phyloP scores from a whole-genome alignment of 2,329 filamentous ascomycete genomes.

The Akanthomyces muscarius region DNA sequence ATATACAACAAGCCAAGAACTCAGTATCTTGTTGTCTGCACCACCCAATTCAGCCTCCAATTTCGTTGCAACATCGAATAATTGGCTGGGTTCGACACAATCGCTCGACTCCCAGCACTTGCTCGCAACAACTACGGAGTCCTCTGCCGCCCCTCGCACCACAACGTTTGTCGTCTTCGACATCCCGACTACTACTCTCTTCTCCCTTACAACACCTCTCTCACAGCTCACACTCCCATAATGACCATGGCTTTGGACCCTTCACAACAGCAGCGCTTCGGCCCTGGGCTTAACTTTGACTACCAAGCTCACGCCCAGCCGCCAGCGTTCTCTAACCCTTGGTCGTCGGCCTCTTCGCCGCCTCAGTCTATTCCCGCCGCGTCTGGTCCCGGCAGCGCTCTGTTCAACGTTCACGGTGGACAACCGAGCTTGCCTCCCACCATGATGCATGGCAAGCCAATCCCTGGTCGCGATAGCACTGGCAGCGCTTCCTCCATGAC shows the following conservation, averaged over 20 bases:
- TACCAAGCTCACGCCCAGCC: conserved; percentile 52
- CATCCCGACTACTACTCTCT: conserved; percentile 19
- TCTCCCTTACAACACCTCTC: neutral
- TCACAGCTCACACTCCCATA: conserved; percentile 33
- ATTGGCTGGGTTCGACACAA: conserved; percentile 1
- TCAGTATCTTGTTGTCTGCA: neutral
- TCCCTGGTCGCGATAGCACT: conserved; percentile 52
- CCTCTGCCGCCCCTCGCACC: neutral
- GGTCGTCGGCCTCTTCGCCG: conserved; percentile 58
- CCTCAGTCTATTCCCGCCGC: conserved; percentile 43
- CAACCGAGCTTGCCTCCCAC: conserved; percentile 48
- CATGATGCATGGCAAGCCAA: conserved; percentile 44
- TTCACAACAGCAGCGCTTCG: conserved; percentile 80
- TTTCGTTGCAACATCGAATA: neutral
- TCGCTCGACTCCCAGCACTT: neutral
- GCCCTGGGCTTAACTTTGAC: conserved; percentile 71
- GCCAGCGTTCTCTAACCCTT: conserved; percentile 87
- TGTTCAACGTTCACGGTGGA: conserved; percentile 58
- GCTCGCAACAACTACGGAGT: neutral
- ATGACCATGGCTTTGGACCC: conserved; percentile 97
- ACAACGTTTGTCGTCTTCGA: conserved; percentile 16
- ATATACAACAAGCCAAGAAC: conserved; percentile 2
- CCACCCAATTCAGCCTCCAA: neutral
- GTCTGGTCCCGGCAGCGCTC: conserved; percentile 44
- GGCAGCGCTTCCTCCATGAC: conserved; percentile 59